These are phyloP conservation scores for Candida corydali DNA, from an alignment of 805 yeast genomes.

Conservation along the genomic window DNA sequence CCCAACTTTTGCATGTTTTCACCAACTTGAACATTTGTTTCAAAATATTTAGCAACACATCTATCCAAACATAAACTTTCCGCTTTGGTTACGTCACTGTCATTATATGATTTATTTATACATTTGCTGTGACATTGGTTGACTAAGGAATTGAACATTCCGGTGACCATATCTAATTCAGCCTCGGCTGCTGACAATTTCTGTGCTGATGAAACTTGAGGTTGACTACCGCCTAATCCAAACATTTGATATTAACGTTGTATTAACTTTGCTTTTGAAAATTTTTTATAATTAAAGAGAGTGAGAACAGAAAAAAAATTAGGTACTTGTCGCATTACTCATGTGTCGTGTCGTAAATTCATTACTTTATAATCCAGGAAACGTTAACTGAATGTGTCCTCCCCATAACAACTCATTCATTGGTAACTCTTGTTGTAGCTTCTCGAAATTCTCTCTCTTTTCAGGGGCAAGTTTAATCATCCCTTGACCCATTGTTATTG, in stretches of 20 bases:
- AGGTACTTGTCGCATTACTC: not conserved
- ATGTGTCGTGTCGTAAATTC: slow-evolving; percentile 4
- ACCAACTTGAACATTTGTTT: slow-evolving; percentile 90
- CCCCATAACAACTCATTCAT: slow-evolving; percentile 27
- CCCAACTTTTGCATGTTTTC: slow-evolving; percentile 57
- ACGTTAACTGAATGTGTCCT: slow-evolving; percentile 30
- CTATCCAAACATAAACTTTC: slow-evolving; percentile 90
- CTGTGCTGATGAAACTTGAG: slow-evolving; percentile 69
- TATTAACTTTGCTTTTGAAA: slow-evolving; percentile 1
- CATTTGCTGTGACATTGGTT: slow-evolving; percentile 88
- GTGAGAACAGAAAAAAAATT: not conserved
- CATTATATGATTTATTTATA: slow-evolving; percentile 60
- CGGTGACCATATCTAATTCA: slow-evolving; percentile 94
- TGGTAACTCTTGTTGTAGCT: slow-evolving; percentile 15
- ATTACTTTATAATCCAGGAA: slow-evolving; percentile 28
- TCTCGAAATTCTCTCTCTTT: slow-evolving; percentile 21
- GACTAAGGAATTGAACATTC: slow-evolving; percentile 91
- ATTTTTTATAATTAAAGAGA: not conserved
- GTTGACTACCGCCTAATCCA: slow-evolving; percentile 74
- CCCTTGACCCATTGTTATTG: slow-evolving; percentile 36
- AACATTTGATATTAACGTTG: slow-evolving; percentile 44
- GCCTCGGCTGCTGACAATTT: slow-evolving; percentile 91
- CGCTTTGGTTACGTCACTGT: slow-evolving; percentile 70
- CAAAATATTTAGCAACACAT: slow-evolving; percentile 94
- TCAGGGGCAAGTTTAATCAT: slow-evolving; percentile 29